Percentiles rank a stretch among this genome's conserved stretches.
Evolutionary conservation across 202 grass and related monocot species (phyloP).

Genomic region (Digitaria exilis): DNA sequence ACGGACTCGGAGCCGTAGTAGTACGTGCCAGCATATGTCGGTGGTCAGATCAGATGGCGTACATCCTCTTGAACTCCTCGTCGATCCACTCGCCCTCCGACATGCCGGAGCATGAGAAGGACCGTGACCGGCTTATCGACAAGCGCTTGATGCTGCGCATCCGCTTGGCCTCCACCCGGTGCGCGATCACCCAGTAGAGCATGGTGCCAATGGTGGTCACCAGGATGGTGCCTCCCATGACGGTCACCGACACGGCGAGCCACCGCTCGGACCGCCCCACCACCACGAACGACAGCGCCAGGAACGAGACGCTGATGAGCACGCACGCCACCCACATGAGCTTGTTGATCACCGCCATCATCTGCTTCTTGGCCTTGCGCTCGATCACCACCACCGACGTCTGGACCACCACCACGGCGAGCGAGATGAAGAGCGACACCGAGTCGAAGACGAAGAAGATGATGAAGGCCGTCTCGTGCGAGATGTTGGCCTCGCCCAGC

Average conservation of each 20-base stretch:
- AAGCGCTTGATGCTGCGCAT: slow-evolving; percentile 63
- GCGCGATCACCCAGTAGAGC: slow-evolving; percentile 90
- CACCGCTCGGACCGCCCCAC: slow-evolving; percentile 63
- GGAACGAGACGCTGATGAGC: slow-evolving; percentile 84
- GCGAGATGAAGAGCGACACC: slow-evolving; percentile 85
- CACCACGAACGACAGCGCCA: slow-evolving; percentile 85
- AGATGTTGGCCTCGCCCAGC: slow-evolving; percentile 83
- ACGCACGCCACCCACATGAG: slow-evolving; percentile 96
- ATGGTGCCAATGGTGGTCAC: slow-evolving; percentile 81
- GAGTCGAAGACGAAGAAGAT: slow-evolving; percentile 95
- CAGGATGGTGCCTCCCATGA: slow-evolving; percentile 82
- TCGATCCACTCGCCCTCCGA: slow-evolving; percentile 53
- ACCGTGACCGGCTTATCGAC: slow-evolving; percentile 46
- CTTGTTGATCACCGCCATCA: slow-evolving; percentile 97
- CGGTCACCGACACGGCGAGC: slow-evolving; percentile 73
- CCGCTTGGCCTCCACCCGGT: slow-evolving; percentile 75
- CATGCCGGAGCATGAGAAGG: slow-evolving; percentile 52
- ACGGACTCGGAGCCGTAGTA: too few species aligned
- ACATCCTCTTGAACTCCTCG: slow-evolving; percentile 74
- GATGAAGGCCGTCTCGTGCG: slow-evolving; percentile 77
- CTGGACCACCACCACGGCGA: slow-evolving; percentile 95
- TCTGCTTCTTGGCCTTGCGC: slow-evolving; percentile 91
- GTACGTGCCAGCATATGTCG: not conserved
- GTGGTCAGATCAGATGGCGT: slow-evolving; percentile 65
- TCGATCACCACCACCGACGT: slow-evolving; percentile 92